phyloP scores from a whole-genome alignment of 306 rosid genomes.

The Benincasa hispida region DNA sequence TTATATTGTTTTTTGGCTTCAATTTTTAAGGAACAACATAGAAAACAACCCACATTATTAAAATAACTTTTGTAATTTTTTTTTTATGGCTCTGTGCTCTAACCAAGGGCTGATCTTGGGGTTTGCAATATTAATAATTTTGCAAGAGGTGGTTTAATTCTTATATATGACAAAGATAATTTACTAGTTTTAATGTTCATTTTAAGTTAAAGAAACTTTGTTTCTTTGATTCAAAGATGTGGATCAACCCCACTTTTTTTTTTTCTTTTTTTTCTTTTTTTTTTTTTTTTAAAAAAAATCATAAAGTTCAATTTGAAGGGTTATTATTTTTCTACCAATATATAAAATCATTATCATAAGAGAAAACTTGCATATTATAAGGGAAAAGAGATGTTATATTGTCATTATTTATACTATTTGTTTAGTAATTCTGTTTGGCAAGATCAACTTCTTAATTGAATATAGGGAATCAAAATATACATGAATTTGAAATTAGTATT shows the following conservation, averaged over 20 bases:
- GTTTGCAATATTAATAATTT: constrained; percentile 16
- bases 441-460: background rate
- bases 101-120: constrained; percentile 59
- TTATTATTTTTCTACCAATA: background rate
- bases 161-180: background rate
- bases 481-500: background rate
- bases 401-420: background rate
- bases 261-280: too few relatives aligned
- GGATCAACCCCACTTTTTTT: background rate
- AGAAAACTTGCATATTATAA: background rate
- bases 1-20: constrained; percentile 24
- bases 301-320: background rate
- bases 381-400: background rate
- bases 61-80: background rate
- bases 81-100: constrained; percentile 28
- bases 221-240: background rate
- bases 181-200: background rate
- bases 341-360: background rate
- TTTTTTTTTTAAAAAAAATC: too few relatives aligned
- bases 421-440: background rate
- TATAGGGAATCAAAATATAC: background rate
- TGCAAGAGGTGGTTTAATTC: background rate
- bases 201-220: background rate
- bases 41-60: constrained; percentile 3
- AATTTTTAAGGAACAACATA: constrained; percentile 58